Evolutionary conservation across 805 yeast genomes (phyloP).

Genomic region (Kazachstania africana): DNA sequence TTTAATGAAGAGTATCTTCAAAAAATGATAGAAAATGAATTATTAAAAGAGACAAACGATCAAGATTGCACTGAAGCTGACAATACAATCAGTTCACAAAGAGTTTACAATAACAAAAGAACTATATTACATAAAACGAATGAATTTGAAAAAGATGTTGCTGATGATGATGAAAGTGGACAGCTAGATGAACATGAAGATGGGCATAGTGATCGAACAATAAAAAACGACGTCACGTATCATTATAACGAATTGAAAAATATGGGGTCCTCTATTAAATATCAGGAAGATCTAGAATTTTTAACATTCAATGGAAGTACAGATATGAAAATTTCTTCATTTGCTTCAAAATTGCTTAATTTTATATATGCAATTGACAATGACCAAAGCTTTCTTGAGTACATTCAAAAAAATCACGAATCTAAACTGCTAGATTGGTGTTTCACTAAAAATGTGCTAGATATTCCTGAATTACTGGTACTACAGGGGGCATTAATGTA

Average conservation of each 20-base stretch:
- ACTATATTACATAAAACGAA: slow-evolving; percentile 11
- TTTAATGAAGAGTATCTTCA: slow-evolving; percentile 1
- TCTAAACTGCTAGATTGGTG: slow-evolving; percentile 16
- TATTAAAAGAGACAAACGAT: neutral
- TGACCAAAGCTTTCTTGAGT: slow-evolving; percentile 11
- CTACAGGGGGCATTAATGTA: no score
- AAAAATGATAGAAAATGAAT: neutral
- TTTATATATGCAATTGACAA: slow-evolving; percentile 10
- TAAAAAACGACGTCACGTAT: slow-evolving; percentile 3
- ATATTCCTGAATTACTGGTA: slow-evolving; percentile 4
- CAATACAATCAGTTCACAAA: neutral
- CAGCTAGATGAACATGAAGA: no score
- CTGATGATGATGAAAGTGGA: slow-evolving; percentile 4
- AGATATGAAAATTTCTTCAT: neutral
- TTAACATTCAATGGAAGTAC: slow-evolving; percentile 4
- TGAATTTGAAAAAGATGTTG: slow-evolving; percentile 7
- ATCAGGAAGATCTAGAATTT: slow-evolving; percentile 28
- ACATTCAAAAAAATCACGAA: slow-evolving; percentile 9
- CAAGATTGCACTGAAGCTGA: neutral
- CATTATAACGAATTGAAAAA: slow-evolving; percentile 21
- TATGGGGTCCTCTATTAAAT: slow-evolving; percentile 27
- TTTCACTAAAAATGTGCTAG: no score
- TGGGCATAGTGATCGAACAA: slow-evolving; percentile 3
- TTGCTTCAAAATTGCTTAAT: slow-evolving; percentile 14
- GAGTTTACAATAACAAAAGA: slow-evolving; percentile 13